phyloP scores from a whole-genome alignment of 2,329 filamentous ascomycete genomes.

The Lanzia echinophila region DNA sequence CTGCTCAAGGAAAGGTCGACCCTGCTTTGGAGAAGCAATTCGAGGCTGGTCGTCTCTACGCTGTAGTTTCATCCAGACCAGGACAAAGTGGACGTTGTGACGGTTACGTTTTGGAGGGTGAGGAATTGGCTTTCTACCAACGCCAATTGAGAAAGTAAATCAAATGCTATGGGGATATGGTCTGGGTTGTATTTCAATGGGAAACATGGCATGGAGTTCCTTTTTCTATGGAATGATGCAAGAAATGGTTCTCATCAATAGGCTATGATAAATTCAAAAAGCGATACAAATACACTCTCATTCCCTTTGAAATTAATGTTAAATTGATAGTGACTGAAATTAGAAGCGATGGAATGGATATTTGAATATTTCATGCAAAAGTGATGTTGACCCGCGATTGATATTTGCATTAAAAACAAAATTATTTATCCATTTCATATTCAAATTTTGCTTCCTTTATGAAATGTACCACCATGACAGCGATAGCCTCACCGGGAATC shows the following conservation, averaged over 20 bases:
- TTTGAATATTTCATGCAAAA: no score
- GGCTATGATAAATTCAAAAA: slow-evolving; percentile 26
- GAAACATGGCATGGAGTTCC: slow-evolving; percentile 29
- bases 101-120: slow-evolving; percentile 97
- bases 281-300: slow-evolving; percentile 21
- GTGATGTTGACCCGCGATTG: no score
- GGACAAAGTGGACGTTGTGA: slow-evolving; percentile 96
- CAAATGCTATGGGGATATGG: slow-evolving; percentile 21
- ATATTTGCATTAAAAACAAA: no score
- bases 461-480: no score
- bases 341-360: no score
- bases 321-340: no score
- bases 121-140: slow-evolving; percentile 99
- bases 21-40: slow-evolving; percentile 92
- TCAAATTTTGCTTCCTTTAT: no score
- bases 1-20: slow-evolving; percentile 88
- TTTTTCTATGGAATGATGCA: slow-evolving; percentile 20
- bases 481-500: no score
- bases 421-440: no score
- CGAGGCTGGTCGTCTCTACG: slow-evolving; percentile 96
- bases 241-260: slow-evolving; percentile 19
- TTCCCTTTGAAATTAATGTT: no score
- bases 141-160: slow-evolving; percentile 96
- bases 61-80: slow-evolving; percentile 85
- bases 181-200: slow-evolving; percentile 28